Percentiles rank a stretch among this genome's conserved stretches.
These are phyloP conservation scores for Brassica nigra DNA, from an alignment of 345 rosid species.

Conservation along the genomic window DNA sequence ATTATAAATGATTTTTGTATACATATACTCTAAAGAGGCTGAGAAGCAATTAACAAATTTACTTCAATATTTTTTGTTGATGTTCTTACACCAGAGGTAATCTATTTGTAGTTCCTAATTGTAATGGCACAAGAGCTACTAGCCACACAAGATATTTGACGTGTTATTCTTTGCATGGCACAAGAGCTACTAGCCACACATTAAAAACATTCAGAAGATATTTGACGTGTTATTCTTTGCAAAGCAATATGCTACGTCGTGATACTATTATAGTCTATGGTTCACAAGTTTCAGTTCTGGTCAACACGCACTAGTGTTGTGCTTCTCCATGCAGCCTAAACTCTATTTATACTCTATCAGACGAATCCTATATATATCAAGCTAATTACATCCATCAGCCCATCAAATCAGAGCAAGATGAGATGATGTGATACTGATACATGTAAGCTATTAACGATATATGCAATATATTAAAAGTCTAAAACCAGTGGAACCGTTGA, in stretches of 20 bases:
- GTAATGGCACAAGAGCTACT: background rate
- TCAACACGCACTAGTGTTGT: background rate
- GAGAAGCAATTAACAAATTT: background rate
- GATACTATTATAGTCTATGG: background rate
- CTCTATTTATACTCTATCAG: background rate
- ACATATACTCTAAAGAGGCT: background rate
- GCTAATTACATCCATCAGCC: background rate
- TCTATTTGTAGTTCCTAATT: background rate
- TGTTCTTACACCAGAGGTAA: background rate
- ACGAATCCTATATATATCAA: background rate
- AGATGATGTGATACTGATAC: background rate
- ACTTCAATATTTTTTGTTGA: background rate
- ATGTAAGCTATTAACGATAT: background rate
- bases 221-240: background rate
- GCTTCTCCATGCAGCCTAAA: conserved; percentile 9
- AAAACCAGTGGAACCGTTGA: background rate
- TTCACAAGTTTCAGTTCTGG: background rate
- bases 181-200: background rate
- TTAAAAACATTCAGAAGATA: background rate
- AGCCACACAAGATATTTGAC: background rate
- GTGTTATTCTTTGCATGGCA: background rate
- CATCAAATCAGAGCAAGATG: background rate
- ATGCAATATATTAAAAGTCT: background rate
- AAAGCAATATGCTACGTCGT: background rate
- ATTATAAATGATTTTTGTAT: background rate